Conservation (phyloP, 176 grass and related monocot genomes). For the Panicum miliaceum region DNA sequence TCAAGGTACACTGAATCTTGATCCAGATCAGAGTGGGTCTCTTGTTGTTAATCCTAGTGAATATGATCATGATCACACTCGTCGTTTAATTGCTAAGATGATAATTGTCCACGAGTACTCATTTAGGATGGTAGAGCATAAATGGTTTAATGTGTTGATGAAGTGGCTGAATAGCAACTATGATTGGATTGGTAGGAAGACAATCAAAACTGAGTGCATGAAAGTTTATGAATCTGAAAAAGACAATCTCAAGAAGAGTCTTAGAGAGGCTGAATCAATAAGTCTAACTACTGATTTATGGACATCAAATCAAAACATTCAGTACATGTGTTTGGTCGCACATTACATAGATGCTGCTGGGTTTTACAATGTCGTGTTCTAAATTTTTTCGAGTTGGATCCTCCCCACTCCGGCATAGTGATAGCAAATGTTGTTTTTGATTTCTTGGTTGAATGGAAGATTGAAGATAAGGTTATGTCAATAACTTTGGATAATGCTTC, state of each 20-base stretch:
- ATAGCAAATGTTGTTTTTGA: not conserved
- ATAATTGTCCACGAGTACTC: too few species aligned
- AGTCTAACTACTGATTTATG: not conserved
- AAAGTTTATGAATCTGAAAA: not conserved
- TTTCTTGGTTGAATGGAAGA: not conserved
- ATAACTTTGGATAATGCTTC: too few species aligned
- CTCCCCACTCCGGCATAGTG: not conserved
- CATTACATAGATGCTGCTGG: not conserved
- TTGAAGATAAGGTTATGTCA: not conserved
- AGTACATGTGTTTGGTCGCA: not conserved
- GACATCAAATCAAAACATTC: not conserved
- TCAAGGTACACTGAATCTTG: not conserved
- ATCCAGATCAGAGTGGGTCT: not conserved
- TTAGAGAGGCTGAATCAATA: not conserved
- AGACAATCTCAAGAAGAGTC: not conserved
- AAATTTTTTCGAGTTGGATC: not conserved
- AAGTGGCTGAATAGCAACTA: too few species aligned
- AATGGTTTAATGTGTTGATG: too few species aligned
- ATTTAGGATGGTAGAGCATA: too few species aligned
- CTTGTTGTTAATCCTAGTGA: not conserved
- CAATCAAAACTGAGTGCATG: not conserved
- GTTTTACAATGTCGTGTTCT: not conserved
- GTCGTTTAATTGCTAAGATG: too few species aligned
- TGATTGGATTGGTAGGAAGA: not conserved
- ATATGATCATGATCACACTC: conserved; percentile 1